Percentiles rank a stretch among this genome's conserved stretches.
Conservation (phyloP, 2,329 filamentous ascomycete species). For the Neofusicoccum ribis region DNA sequence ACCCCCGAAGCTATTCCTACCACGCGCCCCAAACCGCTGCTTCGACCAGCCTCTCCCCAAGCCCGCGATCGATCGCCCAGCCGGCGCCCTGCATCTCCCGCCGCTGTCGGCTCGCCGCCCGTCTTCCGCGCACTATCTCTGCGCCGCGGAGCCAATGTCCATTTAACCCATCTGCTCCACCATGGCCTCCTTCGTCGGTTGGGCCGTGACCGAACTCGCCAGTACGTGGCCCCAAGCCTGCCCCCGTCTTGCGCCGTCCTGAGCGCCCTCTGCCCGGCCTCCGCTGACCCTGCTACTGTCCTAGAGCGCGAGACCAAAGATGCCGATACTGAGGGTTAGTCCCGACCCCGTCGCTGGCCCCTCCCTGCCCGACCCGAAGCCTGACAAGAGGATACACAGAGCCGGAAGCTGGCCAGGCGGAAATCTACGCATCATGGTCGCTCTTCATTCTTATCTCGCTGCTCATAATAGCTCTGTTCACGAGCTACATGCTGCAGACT, state of each 20-base stretch:
- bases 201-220: conserved; percentile 40
- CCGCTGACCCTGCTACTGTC: not conserved
- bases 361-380: conserved; percentile 18
- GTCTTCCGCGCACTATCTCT: conserved; percentile 11
- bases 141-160: conserved; percentile 17
- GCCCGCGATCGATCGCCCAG: not conserved
- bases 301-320: conserved; percentile 48
- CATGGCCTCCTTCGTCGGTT: conserved; percentile 42
- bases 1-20: conserved; percentile 10
- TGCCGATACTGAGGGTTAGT: conserved; percentile 49
- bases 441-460: conserved; percentile 95
- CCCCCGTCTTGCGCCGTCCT: conserved; percentile 26
- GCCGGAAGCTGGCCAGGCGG: conserved; percentile 83
- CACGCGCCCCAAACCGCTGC: not conserved
- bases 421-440: conserved; percentile 94
- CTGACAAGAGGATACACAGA: conserved; percentile 50
- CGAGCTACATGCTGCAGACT: conserved; percentile 94
- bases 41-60: not conserved
- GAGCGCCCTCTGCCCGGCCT: conserved; percentile 14
- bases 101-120: not conserved
- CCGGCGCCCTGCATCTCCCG: not conserved
- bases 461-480: conserved; percentile 91
- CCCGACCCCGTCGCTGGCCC: conserved; percentile 19
- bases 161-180: conserved; percentile 20
- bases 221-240: conserved; percentile 32